Base-by-base conservation (phyloP, 805 yeast genomes). In the Starmerella tilneyi region DNA sequence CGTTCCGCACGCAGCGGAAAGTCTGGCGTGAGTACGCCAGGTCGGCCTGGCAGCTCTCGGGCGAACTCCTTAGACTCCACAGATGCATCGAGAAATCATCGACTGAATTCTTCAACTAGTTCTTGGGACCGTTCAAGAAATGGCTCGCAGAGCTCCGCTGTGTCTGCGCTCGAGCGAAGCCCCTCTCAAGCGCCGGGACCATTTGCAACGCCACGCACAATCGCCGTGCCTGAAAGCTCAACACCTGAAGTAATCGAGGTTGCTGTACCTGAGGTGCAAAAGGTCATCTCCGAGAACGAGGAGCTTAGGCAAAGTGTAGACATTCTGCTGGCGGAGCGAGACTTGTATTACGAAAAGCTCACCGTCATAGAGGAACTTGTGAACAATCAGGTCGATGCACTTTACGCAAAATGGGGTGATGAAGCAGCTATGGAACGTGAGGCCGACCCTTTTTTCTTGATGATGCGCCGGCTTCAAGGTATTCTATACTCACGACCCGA, bases 311-410 rank as follows among this genome's bases (percentile, higher is more conserved):
- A 69, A 4, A 85, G 83, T 47, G 68, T 73, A 19, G 75, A 79
- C 12, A 73, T 79, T 17, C 82, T 78, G 40, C 75, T 79, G 12
- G 66, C 84, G 41, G 70, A 92, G 61, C 75, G 97, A 51, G 82
- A 84, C 61, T 85, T 89, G 58, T 92, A 92, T 62, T 89, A 84
- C 65, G 79, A 81, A 57, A 92, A 89, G 64, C 68, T 92, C 43
- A 73, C 95, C 51, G 94, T 84, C 48, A 83, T 92, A 45, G 98
- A 92, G 63, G 76, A 84, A 22, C 64, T 88, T 38, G 74, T 81
- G 21, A 85, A 81, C 57, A 73, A 79, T 20, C 70, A 78, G 9
- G 72, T 69, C 42, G 81, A 77, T 43, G 63, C 71, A 37, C 60
- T 74, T 39, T 65, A 72, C 23, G 69, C 64, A 39, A 65, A 66